Conservation (phyloP, 768 basidiomycete species). For the Galerina marginata region DNA sequence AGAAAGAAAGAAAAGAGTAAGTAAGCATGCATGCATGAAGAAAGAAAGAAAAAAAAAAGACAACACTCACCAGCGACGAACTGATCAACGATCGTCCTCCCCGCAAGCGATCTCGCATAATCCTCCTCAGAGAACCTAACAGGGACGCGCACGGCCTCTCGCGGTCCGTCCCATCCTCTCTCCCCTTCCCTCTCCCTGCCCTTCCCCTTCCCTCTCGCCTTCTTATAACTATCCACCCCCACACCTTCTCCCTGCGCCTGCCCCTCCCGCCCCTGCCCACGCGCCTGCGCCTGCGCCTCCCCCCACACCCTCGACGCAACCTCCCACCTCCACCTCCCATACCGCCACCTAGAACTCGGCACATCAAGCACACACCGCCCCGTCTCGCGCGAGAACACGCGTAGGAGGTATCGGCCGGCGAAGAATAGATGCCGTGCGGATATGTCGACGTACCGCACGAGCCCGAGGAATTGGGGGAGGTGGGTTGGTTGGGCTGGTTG, state of each 20-base stretch:
- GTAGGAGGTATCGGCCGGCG: conserved; percentile 52
- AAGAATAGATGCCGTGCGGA: conserved; percentile 64
- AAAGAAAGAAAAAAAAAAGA: not conserved
- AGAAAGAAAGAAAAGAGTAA: not conserved
- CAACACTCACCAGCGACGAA: conserved; percentile 49
- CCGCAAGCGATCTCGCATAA: not conserved
- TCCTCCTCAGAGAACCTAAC: conserved; percentile 16
- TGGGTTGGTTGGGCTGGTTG: not conserved
- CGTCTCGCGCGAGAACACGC: conserved; percentile 57
- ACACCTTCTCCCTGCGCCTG: conserved; percentile 1
- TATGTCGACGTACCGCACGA: conserved; percentile 71
- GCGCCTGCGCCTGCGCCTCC: not conserved
- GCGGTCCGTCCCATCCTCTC: too few relatives aligned
- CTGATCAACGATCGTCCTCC: conserved; percentile 39
- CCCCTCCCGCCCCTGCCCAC: not conserved
- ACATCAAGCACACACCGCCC: conserved; percentile 51
- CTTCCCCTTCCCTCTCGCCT: conserved; percentile 11
- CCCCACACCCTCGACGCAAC: conserved; percentile 16
- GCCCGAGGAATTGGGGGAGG: conserved; percentile 32
- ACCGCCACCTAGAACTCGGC: conserved; percentile 37
- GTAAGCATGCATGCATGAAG: not conserved
- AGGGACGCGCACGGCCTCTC: conserved; percentile 19
- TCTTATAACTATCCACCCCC: too few relatives aligned
- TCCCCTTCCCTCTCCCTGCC: conserved; percentile 11
- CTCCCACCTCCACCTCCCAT: conserved; percentile 41